These are phyloP conservation scores for Ascochyta lentis DNA, from an alignment of 2,329 filamentous ascomycete genomes.

Conservation along the genomic window DNA sequence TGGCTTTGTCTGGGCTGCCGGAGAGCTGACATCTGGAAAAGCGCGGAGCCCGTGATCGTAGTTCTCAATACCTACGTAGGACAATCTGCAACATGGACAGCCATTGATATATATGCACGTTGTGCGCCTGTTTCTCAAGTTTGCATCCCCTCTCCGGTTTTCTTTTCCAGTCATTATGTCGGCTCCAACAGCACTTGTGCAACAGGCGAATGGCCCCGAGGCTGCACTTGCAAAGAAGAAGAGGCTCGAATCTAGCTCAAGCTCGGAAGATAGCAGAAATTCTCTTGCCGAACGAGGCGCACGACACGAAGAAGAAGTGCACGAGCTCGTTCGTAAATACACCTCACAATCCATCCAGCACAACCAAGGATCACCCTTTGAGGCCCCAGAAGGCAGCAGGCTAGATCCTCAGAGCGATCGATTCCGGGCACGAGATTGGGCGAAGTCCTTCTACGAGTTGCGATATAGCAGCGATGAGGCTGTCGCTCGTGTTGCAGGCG, in stretches of 20 bases:
- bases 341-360: conserved; percentile 48
- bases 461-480: conserved; percentile 55
- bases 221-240: neutral
- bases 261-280: conserved; percentile 7
- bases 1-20: neutral
- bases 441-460: conserved; percentile 54
- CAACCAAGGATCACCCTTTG: conserved; percentile 40
- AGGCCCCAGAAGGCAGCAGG: conserved; percentile 45
- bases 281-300: conserved; percentile 8
- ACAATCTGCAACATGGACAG: neutral
- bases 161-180: conserved; percentile 8
- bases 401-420: conserved; percentile 52
- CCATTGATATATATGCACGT: neutral
- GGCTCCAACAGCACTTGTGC: neutral
- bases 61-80: neutral
- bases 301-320: conserved; percentile 23
- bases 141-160: neutral
- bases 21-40: neutral
- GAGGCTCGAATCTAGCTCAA: conserved; percentile 20
- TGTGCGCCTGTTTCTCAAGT: neutral
- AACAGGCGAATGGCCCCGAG: neutral
- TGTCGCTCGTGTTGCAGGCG: conserved; percentile 61
- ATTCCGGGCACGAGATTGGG: conserved; percentile 54
- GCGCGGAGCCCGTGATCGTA: neutral
- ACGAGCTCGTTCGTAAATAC: conserved; percentile 49